These are phyloP conservation scores for Penicillium salamii DNA, from an alignment of 495 filamentous ascomycete species.

Conservation along the genomic window DNA sequence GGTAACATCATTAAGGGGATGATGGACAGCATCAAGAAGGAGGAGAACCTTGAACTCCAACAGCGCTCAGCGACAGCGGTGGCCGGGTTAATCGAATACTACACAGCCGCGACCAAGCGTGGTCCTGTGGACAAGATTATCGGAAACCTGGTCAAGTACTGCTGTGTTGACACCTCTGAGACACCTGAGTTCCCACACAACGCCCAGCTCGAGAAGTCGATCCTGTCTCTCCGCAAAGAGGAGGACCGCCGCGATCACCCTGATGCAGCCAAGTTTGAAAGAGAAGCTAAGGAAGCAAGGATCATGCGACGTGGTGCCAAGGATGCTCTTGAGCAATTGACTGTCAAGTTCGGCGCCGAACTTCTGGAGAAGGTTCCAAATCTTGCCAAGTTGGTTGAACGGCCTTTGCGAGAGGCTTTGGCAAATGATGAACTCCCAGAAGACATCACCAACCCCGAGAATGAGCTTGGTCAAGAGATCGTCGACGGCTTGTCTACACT, in stretches of 20 bases:
- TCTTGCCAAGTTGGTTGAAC: constrained; percentile 73
- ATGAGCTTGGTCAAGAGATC: constrained; percentile 79
- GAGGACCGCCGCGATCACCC: constrained; percentile 92
- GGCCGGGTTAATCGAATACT: constrained; percentile 77
- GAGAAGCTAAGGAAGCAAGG: constrained; percentile 78
- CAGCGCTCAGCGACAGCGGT: constrained; percentile 81
- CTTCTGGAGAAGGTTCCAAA: constrained; percentile 79
- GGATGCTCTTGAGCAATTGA: constrained; percentile 87
- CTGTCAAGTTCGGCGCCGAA: constrained; percentile 69
- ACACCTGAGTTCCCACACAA: constrained; percentile 91
- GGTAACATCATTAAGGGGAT: constrained; percentile 86
- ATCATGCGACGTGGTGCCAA: constrained; percentile 91
- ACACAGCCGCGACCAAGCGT: constrained; percentile 69
- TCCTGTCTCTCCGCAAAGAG: constrained; percentile 91
- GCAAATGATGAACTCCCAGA: constrained; percentile 63
- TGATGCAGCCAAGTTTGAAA: constrained; percentile 83
- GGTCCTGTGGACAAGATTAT: constrained; percentile 91
- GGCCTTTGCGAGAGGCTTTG: constrained; percentile 72
- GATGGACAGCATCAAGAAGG: constrained; percentile 96
- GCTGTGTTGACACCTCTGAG: constrained; percentile 93
- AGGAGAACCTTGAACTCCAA: constrained; percentile 90
- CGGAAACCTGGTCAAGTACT: constrained; percentile 90
- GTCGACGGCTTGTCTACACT: constrained; percentile 92
- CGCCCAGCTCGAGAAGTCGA: constrained; percentile 66
- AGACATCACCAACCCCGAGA: constrained; percentile 65